phyloP scores from a whole-genome alignment of 1,284 basidiomycete species.

The Microbotryum violaceum region DNA sequence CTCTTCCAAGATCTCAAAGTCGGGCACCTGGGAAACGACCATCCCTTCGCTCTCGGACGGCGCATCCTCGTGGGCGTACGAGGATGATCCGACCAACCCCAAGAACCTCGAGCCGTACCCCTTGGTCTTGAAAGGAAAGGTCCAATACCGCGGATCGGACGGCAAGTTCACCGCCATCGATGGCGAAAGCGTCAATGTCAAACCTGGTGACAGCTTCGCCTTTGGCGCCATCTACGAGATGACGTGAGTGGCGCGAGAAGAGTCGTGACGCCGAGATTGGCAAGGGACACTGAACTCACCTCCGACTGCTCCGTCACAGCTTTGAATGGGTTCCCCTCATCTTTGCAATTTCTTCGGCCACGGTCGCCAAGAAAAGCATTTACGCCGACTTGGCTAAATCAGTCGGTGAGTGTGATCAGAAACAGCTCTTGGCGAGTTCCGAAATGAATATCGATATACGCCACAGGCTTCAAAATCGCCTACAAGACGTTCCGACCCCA shows the following conservation, averaged over 20 bases:
- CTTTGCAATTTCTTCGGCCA: slow-evolving; percentile 4
- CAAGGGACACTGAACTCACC: not conserved
- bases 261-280: too few species aligned
- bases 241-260: too few species aligned
- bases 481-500: slow-evolving; percentile 5
- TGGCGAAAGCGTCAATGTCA: too few species aligned
- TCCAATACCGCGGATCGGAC: too few species aligned
- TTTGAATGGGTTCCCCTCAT: slow-evolving; percentile 21
- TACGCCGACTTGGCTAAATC: not conserved
- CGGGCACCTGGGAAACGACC: slow-evolving; percentile 12
- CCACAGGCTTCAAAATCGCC: slow-evolving; percentile 25
- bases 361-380: not conserved
- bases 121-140: slow-evolving; percentile 1
- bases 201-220: too few species aligned
- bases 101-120: slow-evolving; percentile 20
- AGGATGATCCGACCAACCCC: slow-evolving; percentile 4
- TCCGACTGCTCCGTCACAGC: slow-evolving; percentile 1
- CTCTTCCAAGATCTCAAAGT: slow-evolving; percentile 9
- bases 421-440: not conserved
- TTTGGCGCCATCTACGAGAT: too few species aligned
- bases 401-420: not conserved
- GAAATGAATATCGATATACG: too few species aligned
- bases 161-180: too few species aligned
- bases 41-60: not conserved
- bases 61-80: not conserved